phyloP scores from a whole-genome alignment of 768 basidiomycete genomes.

The Holtermanniella nyarrowii region DNA sequence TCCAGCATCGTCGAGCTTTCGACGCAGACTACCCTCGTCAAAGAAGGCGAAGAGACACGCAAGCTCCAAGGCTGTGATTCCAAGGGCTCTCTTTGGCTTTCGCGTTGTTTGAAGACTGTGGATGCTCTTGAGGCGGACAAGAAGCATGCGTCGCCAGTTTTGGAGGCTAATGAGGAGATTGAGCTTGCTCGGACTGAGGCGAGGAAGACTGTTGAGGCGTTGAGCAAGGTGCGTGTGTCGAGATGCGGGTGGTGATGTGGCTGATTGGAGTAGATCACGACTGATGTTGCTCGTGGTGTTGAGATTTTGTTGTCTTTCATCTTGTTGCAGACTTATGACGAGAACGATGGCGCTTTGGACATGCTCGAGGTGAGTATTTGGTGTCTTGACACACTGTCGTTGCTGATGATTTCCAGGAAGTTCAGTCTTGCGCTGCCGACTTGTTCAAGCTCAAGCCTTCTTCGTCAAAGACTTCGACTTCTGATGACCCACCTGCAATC shows the following conservation, averaged over 20 bases:
- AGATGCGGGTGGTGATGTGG: neutral
- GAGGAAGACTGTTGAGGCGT: slow-evolving; percentile 24
- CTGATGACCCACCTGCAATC: slow-evolving; percentile 52
- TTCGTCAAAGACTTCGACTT: slow-evolving; percentile 15
- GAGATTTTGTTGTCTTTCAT: slow-evolving; percentile 62
- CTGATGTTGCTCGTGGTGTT: slow-evolving; percentile 57
- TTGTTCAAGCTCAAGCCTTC: slow-evolving; percentile 31
- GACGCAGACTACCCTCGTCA: slow-evolving; percentile 48
- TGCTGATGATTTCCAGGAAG: slow-evolving; percentile 17
- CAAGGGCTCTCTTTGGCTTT: slow-evolving; percentile 71
- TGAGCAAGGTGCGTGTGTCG: slow-evolving; percentile 36
- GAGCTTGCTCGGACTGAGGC: slow-evolving; percentile 46
- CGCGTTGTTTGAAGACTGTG: slow-evolving; percentile 49
- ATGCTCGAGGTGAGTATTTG: slow-evolving; percentile 52
- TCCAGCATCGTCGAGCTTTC: slow-evolving; percentile 65
- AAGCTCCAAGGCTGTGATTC: slow-evolving; percentile 56
- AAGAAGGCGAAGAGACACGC: slow-evolving; percentile 48
- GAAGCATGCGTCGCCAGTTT: slow-evolving; percentile 55
- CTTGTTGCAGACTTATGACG: slow-evolving; percentile 62
- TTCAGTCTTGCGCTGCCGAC: slow-evolving; percentile 25
- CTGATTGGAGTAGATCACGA: slow-evolving; percentile 4
- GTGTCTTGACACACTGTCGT: neutral
- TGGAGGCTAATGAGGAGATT: slow-evolving; percentile 53
- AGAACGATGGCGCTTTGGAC: slow-evolving; percentile 52
- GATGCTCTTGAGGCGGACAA: slow-evolving; percentile 51